A percentile compares a stretch with the other conserved stretches of the same genome.
These are phyloP conservation scores for Yamadazyma sp. DNA, from an alignment of 805 yeast species.

Conservation along the genomic window DNA sequence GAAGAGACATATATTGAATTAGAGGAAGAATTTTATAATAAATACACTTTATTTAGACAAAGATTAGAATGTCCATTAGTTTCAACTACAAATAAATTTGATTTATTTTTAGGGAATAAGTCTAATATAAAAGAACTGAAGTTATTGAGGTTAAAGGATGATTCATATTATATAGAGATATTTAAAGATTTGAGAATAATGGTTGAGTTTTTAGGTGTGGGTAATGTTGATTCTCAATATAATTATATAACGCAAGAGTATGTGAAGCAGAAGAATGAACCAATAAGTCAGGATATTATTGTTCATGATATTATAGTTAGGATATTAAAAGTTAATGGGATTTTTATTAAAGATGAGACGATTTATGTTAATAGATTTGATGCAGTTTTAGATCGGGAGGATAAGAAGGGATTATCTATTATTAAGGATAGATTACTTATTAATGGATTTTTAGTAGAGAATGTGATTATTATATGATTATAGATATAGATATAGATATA, in stretches of 20 bases:
- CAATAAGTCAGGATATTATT: neutral
- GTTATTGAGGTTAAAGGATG: conserved; percentile 1
- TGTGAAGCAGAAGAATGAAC: conserved; percentile 10
- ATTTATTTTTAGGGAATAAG: conserved; percentile 28
- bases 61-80: conserved; percentile 16
- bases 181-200: conserved; percentile 42
- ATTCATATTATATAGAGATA: conserved; percentile 39
- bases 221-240: conserved; percentile 33
- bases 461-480: conserved; percentile 4
- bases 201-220: conserved; percentile 44
- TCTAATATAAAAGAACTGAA: conserved; percentile 14
- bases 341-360: conserved; percentile 16
- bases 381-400: neutral
- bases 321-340: conserved; percentile 32
- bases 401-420: conserved; percentile 1
- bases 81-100: conserved; percentile 24
- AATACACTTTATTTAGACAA: conserved; percentile 21
- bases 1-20: conserved; percentile 31
- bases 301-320: conserved; percentile 19
- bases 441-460: conserved; percentile 13
- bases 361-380: conserved; percentile 5
- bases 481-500: too few species aligned
- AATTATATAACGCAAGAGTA: conserved; percentile 10
- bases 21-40: conserved; percentile 22
- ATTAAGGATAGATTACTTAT: conserved; percentile 6